Evolutionary conservation across 495 filamentous ascomycete genomes (phyloP), one percentile per base, ranked within the genome.

Genomic region (Lasiosphaeria miniovina): DNA sequence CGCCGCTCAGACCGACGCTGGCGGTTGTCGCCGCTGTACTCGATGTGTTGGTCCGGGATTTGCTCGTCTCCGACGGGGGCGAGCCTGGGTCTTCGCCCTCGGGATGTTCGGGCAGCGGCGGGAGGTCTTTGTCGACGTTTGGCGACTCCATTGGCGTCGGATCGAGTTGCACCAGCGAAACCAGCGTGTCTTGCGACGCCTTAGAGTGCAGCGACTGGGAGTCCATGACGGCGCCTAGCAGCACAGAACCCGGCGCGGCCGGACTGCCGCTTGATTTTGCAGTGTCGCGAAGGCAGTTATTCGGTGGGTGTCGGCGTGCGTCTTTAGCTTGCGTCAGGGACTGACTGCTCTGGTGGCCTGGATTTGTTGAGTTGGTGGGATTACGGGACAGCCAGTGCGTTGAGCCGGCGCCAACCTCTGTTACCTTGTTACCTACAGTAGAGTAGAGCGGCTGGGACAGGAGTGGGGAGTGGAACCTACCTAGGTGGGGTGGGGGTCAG

Each of bases 91-190:
- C 49, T 49, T 55, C 64, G 7, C 62, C 64, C 17, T 62, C 65
- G 43, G 53, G 58, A 35, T 74, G 66, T 31, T 74, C 69, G 31
- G 73, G 72, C 1, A 76, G 62, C 43, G 75, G 69, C 17, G 80
- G 77, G 49, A 86, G 78, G 55, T 87, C 87, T 59, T 82, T 81
- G 41, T 88, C 84, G 53, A 69, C 73, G 60, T 82, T 79, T 31
- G 78, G 73, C 9, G 80, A 82, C 11, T 93, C 88, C 35, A 95
- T 88, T 1, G 92, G 92, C 9, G 86, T 84, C 9, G 92, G 92
- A 48, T 95, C 92, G 34, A 96, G 75, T 58, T 92, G 84, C 54
- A 88, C 80, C 64, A 96, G 83, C 34, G 87, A 90, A 38, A 84
- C 71, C 45, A 86, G 73, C 4, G 86, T 78, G 38, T 80, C 75